These are phyloP conservation scores for Aspergillus cavernicola DNA, from an alignment of 495 filamentous ascomycete genomes.

Conservation along the genomic window DNA sequence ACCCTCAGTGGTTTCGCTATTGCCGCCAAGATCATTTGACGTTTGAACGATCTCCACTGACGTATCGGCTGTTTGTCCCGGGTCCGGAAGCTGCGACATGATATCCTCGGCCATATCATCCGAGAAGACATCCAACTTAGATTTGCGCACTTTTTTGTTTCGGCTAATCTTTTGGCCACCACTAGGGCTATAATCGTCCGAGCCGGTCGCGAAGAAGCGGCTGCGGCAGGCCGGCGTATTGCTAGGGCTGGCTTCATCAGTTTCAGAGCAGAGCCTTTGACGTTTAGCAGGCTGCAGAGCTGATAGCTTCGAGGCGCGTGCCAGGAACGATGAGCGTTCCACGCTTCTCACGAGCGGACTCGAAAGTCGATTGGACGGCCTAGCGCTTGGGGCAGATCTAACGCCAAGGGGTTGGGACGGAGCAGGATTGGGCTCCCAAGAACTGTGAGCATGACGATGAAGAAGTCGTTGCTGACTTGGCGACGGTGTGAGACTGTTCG, in stretches of 20 bases:
- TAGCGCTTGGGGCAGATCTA: constrained; percentile 37
- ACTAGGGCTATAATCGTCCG: constrained; percentile 48
- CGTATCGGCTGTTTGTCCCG: constrained; percentile 22
- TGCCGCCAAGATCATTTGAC: neutral
- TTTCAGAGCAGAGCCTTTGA: constrained; percentile 56
- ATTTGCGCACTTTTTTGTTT: constrained; percentile 46
- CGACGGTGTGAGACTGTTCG: constrained; percentile 74
- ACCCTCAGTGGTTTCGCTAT: neutral
- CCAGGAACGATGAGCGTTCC: constrained; percentile 44
- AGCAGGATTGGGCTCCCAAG: constrained; percentile 50
- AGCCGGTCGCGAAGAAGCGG: constrained; percentile 51
- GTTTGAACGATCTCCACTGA: constrained; percentile 26
- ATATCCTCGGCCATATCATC: constrained; percentile 65
- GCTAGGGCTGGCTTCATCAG: constrained; percentile 39
- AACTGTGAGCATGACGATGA: constrained; percentile 46
- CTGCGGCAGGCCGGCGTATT: constrained; percentile 43
- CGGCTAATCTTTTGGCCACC: constrained; percentile 41
- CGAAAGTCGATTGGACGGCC: constrained; percentile 33
- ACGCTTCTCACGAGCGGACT: constrained; percentile 40
- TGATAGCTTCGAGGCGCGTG: constrained; percentile 39
- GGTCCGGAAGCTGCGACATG: constrained; percentile 50
- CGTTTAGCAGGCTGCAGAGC: constrained; percentile 55
- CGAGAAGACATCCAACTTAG: constrained; percentile 57
- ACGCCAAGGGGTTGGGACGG: constrained; percentile 28
- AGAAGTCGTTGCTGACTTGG: constrained; percentile 62